phyloP scores from a whole-genome alignment of 306 rosid species.

The Pachyrhizus erosus region DNA sequence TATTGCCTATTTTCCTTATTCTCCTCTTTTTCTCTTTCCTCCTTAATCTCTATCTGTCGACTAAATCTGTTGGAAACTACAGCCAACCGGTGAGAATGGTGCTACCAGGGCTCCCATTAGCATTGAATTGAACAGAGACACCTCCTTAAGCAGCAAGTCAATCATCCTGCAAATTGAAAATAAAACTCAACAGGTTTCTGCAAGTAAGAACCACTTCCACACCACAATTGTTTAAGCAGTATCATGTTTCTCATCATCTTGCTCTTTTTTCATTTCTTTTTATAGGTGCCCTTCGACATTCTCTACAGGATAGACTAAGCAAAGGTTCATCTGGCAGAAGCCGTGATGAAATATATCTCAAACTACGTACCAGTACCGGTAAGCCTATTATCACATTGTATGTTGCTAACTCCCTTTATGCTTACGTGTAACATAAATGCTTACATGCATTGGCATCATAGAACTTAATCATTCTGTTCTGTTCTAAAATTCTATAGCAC shows the following conservation, averaged over 20 bases:
- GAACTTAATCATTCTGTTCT: slow-evolving; percentile 28
- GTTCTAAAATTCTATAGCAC: slow-evolving; percentile 63
- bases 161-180: slow-evolving; percentile 90
- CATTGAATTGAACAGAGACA: slow-evolving; percentile 86
- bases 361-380: slow-evolving; percentile 91
- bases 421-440: too few species aligned
- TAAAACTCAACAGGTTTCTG: slow-evolving; percentile 97
- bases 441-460: slow-evolving; percentile 10
- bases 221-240: not conserved
- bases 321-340: slow-evolving; percentile 78
- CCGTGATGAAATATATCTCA: slow-evolving; percentile 88
- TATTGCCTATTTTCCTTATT: slow-evolving; percentile 30
- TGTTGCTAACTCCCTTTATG: slow-evolving; percentile 33
- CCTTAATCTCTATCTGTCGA: not conserved
- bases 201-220: slow-evolving; percentile 61
- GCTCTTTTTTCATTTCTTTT: not conserved
- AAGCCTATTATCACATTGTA: slow-evolving; percentile 12
- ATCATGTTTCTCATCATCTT: slow-evolving; percentile 23
- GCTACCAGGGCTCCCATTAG: slow-evolving; percentile 97
- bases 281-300: slow-evolving; percentile 90
- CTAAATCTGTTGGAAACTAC: slow-evolving; percentile 28
- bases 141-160: slow-evolving; percentile 85
- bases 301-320: slow-evolving; percentile 91
- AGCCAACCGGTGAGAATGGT: slow-evolving; percentile 99
- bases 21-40: not conserved